A percentile compares a stretch with the other conserved stretches of the same genome.
Evolutionary conservation across 306 rosid genomes (phyloP).

Genomic region (Biancaea sappan): DNA sequence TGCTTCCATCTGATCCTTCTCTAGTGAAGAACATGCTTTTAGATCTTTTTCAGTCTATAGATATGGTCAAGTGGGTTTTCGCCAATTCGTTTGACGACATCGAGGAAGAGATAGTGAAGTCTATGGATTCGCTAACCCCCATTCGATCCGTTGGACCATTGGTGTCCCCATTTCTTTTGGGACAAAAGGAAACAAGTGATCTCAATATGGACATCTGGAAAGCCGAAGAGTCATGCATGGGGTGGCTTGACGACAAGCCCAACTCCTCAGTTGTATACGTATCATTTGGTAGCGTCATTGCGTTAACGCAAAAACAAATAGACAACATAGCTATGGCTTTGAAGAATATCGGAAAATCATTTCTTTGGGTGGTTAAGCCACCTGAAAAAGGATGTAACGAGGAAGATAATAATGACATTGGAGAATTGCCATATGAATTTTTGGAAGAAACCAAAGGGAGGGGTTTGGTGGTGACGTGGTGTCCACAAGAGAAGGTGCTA

Average conservation of each 20-base stretch:
- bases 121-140: slow-evolving; percentile 45
- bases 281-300: slow-evolving; percentile 59
- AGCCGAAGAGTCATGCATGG: slow-evolving; percentile 50
- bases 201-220: slow-evolving; percentile 50
- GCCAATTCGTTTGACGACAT: slow-evolving; percentile 55
- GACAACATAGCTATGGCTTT: slow-evolving; percentile 47
- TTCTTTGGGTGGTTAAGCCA: slow-evolving; percentile 64
- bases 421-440: slow-evolving; percentile 32
- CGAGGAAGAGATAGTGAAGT: slow-evolving; percentile 48
- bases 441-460: slow-evolving; percentile 41
- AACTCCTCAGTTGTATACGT: slow-evolving; percentile 50
- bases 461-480: slow-evolving; percentile 52
- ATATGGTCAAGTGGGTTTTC: slow-evolving; percentile 55
- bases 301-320: slow-evolving; percentile 40
- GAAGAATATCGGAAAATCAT: slow-evolving; percentile 44
- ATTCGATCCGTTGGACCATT: slow-evolving; percentile 53
- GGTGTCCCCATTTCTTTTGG: slow-evolving; percentile 53
- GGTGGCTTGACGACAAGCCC: slow-evolving; percentile 54
- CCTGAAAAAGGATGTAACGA: no score
- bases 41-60: slow-evolving; percentile 2
- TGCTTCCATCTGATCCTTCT: slow-evolving; percentile 46
- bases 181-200: slow-evolving; percentile 38
- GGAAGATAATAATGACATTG: not conserved
- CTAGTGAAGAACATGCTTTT: not conserved
- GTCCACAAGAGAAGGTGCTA: slow-evolving; percentile 55